phyloP scores from a whole-genome alignment of 768 basidiomycete species.

The Boletus reticulatus region DNA sequence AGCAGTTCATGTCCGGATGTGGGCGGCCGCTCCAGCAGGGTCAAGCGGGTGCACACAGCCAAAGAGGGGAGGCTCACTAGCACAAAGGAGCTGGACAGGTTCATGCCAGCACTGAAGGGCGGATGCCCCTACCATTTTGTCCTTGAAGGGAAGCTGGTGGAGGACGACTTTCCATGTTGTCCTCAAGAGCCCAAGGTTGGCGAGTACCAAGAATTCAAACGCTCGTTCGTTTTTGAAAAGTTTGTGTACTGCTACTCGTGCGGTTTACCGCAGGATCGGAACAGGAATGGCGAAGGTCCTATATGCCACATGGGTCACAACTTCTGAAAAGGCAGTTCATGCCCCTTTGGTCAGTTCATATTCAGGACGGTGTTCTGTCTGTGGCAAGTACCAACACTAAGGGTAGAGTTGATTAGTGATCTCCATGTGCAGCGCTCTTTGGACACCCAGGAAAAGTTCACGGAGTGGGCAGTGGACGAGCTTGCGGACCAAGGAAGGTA shows the following conservation, averaged over 20 bases:
- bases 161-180: not conserved
- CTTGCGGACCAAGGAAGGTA: not conserved
- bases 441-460: not conserved
- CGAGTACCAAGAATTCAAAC: not conserved
- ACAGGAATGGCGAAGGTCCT: not conserved
- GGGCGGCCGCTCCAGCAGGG: not conserved
- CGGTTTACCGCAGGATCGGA: not conserved
- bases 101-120: conserved; percentile 1
- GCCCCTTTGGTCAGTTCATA: not conserved
- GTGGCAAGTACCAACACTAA: not conserved
- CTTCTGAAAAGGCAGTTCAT: not conserved
- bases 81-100: not conserved
- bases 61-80: not conserved
- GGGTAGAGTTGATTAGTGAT: not conserved
- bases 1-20: not conserved
- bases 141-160: not conserved
- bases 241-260: not conserved
- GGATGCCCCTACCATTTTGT: conserved; percentile 10
- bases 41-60: not conserved
- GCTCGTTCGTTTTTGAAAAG: not conserved
- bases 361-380: not conserved
- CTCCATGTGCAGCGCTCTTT: not conserved
- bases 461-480: not conserved
- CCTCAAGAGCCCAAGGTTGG: not conserved
- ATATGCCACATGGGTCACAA: not conserved